Evolutionary conservation across 192 early-diverging fungal genomes (phyloP), one percentile per base, ranked within the genome.

Genomic region (Podila clonocystis): DNA sequence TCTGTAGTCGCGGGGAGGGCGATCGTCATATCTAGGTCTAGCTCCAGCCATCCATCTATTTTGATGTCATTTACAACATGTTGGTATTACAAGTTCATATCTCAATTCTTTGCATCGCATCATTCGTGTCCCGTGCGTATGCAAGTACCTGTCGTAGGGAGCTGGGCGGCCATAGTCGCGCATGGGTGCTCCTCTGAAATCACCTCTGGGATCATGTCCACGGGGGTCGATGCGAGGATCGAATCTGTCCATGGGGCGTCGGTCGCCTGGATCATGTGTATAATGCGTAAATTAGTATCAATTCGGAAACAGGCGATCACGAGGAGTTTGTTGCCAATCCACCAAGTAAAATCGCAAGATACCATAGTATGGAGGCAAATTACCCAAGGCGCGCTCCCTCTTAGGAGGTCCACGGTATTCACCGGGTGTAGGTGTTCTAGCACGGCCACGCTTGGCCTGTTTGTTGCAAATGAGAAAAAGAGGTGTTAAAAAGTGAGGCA

Each of bases 361-460:
- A 75, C 65, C 72, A 68, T 67, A 63, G n/a, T 22, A 31, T 50
- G 70, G 48, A 61, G 67, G 55, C 67, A 61, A 63, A 64, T 62
- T 82, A 82, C 87, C 82, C 68, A 65, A 30, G 69, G 58, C 65
- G 70, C 82, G 67, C 63, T 85, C 77, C 61, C 91, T 77, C 64
- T 92, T 93, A 58, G 92, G 91, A 45, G 93, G 92, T 26, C 94
- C 94, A 75, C 88, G 87, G 84, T 95, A 95, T 28, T 87, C 88
- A 19, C 94, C 94, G 58, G 94, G 94, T 57, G 94, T 95, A 34
- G 94, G 94, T 29, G 92, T 91, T 62, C 94, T 84, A 8, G 94
- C 87, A 58, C 89, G 73, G 50, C 83, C 75, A 50, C 94, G 85
- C 64, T 89, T 91, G 45, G 94, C 94, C 91, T 93, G 66, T 4